Conservation (phyloP, 2,329 filamentous ascomycete species). For the Lachnellula hyalina region DNA sequence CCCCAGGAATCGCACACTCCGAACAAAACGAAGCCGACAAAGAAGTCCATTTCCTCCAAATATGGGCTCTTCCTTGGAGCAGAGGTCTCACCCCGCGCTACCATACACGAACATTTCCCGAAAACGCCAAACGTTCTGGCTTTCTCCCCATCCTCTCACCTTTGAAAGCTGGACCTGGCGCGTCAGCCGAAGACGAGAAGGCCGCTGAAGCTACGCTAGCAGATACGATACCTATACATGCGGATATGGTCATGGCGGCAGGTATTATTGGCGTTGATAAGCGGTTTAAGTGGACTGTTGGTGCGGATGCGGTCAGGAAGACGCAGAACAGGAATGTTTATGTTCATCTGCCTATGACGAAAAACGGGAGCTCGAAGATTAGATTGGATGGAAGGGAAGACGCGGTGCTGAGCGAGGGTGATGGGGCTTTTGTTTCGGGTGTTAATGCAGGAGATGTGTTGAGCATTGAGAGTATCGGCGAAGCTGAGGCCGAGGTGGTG, state of each 20-base stretch:
- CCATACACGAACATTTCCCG: conserved; percentile 67
- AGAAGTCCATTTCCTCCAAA: conserved; percentile 80
- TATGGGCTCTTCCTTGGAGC: conserved; percentile 80
- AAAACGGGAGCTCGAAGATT: conserved; percentile 68
- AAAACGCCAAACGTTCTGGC: conserved; percentile 64
- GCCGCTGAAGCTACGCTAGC: conserved; percentile 55
- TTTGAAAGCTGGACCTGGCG: conserved; percentile 60
- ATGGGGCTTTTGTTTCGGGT: conserved; percentile 69
- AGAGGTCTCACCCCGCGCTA: conserved; percentile 68
- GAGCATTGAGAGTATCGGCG: conserved; percentile 61
- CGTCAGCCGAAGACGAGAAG: conserved; percentile 57
- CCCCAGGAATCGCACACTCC: conserved; percentile 65
- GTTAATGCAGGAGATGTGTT: conserved; percentile 61
- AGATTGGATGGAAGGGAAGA: conserved; percentile 61
- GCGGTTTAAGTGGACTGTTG: conserved; percentile 67
- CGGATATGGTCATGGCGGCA: conserved; percentile 78
- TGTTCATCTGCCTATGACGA: conserved; percentile 75
- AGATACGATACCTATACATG: conserved; percentile 75
- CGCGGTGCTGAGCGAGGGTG: conserved; percentile 66
- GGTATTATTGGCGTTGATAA: conserved; percentile 62
- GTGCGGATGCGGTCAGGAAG: conserved; percentile 45
- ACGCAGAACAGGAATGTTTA: conserved; percentile 67
- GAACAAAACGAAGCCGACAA: conserved; percentile 72
- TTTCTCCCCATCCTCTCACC: conserved; percentile 75
- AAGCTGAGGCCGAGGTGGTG: conserved; percentile 55